Conservation (phyloP, 495 filamentous ascomycete genomes). For the Xylaria intraflava region DNA sequence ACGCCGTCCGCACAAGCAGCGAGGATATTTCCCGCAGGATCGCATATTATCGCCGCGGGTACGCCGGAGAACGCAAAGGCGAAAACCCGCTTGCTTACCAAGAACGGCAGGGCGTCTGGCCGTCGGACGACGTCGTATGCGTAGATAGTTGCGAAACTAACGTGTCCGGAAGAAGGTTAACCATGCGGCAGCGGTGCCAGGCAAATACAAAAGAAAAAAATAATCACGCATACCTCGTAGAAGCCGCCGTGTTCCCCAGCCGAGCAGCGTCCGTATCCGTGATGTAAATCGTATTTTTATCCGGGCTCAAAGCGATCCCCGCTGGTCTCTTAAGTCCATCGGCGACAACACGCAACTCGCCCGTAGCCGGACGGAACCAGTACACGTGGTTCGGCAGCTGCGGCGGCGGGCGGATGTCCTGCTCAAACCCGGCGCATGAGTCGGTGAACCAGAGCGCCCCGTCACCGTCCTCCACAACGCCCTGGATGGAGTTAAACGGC, state of each 20-base stretch:
- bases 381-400: constrained; percentile 43
- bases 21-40: constrained; percentile 39
- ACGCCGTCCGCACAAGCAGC: constrained; percentile 45
- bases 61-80: constrained; percentile 40
- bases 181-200: background rate
- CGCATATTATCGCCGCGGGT: constrained; percentile 40
- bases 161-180: background rate
- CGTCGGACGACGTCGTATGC: constrained; percentile 27
- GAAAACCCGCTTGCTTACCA: constrained; percentile 46
- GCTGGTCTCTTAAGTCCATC: constrained; percentile 38
- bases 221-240: constrained; percentile 10
- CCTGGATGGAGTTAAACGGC: constrained; percentile 43
- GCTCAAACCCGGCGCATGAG: constrained; percentile 34
- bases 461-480: constrained; percentile 31
- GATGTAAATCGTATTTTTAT: constrained; percentile 35
- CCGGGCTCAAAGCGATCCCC: constrained; percentile 36
- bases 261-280: constrained; percentile 34
- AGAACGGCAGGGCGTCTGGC: constrained; percentile 25
- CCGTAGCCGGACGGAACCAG: constrained; percentile 26
- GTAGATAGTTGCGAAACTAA: constrained; percentile 29
- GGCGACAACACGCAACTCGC: constrained; percentile 35
- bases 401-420: constrained; percentile 37
- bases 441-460: constrained; percentile 49
- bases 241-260: constrained; percentile 18
- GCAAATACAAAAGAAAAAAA: background rate